phyloP scores from a whole-genome alignment of 2,329 filamentous ascomycete species.

The Beauveria sp. region DNA sequence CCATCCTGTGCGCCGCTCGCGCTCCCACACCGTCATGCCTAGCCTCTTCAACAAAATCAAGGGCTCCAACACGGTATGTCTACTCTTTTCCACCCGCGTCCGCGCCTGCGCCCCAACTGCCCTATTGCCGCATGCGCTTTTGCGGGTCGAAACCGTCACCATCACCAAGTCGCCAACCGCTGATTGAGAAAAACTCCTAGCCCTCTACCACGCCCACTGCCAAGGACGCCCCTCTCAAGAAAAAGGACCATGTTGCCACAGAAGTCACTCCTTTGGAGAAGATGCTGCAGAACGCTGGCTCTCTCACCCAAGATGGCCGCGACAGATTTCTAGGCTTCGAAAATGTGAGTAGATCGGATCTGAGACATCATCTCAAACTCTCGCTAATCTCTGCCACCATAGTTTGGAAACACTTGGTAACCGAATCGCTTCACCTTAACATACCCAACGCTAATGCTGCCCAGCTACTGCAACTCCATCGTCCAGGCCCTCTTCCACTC shows the following conservation, averaged over 20 bases:
- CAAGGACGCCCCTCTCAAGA: slow-evolving; percentile 43
- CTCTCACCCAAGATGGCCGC: slow-evolving; percentile 77
- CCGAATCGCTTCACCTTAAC: slow-evolving; percentile 13
- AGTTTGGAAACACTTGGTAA: slow-evolving; percentile 98
- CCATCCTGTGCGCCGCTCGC: slow-evolving; percentile 15
- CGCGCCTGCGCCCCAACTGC: slow-evolving; percentile 1
- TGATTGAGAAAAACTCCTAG: slow-evolving; percentile 31
- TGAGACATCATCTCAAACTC: slow-evolving; percentile 1
- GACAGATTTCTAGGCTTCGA: slow-evolving; percentile 98
- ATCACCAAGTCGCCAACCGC: slow-evolving; percentile 15
- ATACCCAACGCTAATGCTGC: background rate
- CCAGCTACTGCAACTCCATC: slow-evolving; percentile 96
- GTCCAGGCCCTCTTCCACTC: slow-evolving; percentile 97
- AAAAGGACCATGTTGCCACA: slow-evolving; percentile 49
- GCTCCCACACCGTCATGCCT: slow-evolving; percentile 35
- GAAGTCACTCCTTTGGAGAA: slow-evolving; percentile 59
- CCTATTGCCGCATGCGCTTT: slow-evolving; percentile 18
- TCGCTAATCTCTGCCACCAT: slow-evolving; percentile 28
- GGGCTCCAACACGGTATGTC: slow-evolving; percentile 45
- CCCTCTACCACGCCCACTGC: slow-evolving; percentile 32
- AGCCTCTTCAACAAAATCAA: slow-evolving; percentile 54
- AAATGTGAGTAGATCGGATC: slow-evolving; percentile 60
- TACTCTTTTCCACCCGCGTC: background rate
- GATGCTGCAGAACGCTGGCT: slow-evolving; percentile 74
- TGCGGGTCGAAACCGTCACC: slow-evolving; percentile 7